Base-by-base conservation (phyloP, 2,329 filamentous ascomycete species). In the Trichophyton benhamiae region DNA sequence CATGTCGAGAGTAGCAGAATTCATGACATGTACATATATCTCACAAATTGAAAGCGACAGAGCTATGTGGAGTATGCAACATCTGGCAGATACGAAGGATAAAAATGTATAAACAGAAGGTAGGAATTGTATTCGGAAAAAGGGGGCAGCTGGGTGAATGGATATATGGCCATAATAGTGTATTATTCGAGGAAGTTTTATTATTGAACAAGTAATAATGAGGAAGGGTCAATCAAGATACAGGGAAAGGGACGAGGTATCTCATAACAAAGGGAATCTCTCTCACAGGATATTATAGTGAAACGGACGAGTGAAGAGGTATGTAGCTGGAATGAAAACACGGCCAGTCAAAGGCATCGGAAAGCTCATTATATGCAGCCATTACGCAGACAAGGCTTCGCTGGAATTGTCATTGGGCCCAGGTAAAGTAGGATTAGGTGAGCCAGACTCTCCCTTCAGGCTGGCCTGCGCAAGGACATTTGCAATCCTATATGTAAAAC, bases 381-480 rank as follows among this genome's bases (percentile, higher is more conserved):
- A 36, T 17, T 36, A 55, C 27, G 20, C 27, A 9, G 52, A 17
- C 8, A 55, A n/a, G 27, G 17, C 11, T 5, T 55, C 52, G 27
- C 20, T 55, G 27, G 25, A 33, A 13, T 36, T 55, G n/a, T 27
- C 33, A 25, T 22, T 55, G 15, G 36, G 57, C 9, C 44, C 33
- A 20, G 52, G 20, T 55, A 36, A 7, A 17, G 52, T 3, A 6
- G 52, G 52, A 36, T 27, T 55, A 17, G 9, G 5, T 5, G 52
- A 33, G 9, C 52, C 27, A 36, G 52, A 36, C 13, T 38, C 33
- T 30, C 41, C 38, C 17, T 33, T 38, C 36, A 20, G 25, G 8
- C 36, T 20, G 27, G 53, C 9, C 48, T 55, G 46, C 57, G 58
- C 65, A 49, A 66, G 63, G 13, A 3, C 20, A n/a, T 27, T 58